Evolutionary conservation across 2,329 filamentous ascomycete species (phyloP).

Genomic region (Allantophomopsis cytisporea): DNA sequence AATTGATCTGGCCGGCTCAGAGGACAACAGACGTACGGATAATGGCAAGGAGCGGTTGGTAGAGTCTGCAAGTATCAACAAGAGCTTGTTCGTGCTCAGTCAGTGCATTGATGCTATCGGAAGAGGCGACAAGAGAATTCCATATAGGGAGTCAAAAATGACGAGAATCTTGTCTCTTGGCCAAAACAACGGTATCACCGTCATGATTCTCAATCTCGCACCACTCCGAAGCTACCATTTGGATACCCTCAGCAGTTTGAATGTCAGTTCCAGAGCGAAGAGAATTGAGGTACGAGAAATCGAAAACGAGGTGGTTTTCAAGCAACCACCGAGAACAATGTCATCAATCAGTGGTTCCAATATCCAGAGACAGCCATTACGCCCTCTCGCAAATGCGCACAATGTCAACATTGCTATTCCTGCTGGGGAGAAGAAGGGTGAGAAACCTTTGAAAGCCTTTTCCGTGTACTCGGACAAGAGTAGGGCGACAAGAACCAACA

Average conservation of each 20-base stretch:
- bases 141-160: slow-evolving; percentile 95
- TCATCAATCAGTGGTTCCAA: slow-evolving; percentile 23
- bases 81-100: slow-evolving; percentile 85
- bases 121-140: slow-evolving; percentile 60
- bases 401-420: slow-evolving; percentile 54
- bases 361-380: slow-evolving; percentile 59
- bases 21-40: slow-evolving; percentile 88
- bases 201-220: slow-evolving; percentile 93
- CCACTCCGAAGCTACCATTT: slow-evolving; percentile 87
- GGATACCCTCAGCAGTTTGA: slow-evolving; percentile 85
- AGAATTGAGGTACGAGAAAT: slow-evolving; percentile 93
- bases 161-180: slow-evolving; percentile 84
- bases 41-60: slow-evolving; percentile 85
- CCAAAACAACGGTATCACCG: slow-evolving; percentile 86
- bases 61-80: slow-evolving; percentile 97
- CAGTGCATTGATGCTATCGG: slow-evolving; percentile 95
- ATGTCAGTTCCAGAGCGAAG: slow-evolving; percentile 90
- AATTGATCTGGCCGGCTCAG: slow-evolving; percentile 89
- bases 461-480: slow-evolving; percentile 71
- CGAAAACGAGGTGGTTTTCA: slow-evolving; percentile 88
- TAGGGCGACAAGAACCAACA: slow-evolving; percentile 28
- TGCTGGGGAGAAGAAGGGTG: slow-evolving; percentile 34
- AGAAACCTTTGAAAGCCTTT: slow-evolving; percentile 74
- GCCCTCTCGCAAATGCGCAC: slow-evolving; percentile 61
- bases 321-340: slow-evolving; percentile 49